Base-by-base conservation (phyloP, 148 eudicot species). In the Fagopyrum homotropicum region DNA sequence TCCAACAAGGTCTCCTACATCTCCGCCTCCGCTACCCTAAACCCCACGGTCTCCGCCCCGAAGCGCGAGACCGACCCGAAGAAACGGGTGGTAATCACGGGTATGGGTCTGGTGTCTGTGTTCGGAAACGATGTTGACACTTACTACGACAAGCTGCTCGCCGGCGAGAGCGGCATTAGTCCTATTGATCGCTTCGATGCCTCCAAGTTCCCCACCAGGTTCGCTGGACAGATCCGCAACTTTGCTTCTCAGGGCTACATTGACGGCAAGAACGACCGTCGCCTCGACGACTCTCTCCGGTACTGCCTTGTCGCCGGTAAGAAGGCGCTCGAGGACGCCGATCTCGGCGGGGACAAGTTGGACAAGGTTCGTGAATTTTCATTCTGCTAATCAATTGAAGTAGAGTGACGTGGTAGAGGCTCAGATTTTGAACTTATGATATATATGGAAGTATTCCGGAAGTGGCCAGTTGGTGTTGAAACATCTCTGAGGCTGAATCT, bases 91-190 rank as follows among this genome's bases (percentile, higher is more conserved):
- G 98, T 93, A 0, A 88, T 93, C 19, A 93, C 98, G 2, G 98
- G 98, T 0, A 89, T 88, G 97, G 98, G 98, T 0, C 78, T 94
- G 11, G 98, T 94, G 4, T 94, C 98, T 6, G 98, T 94, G 4
- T 94, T 94, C 69, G 98, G 98, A 0, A 90, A 86, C 75, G 97
- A 91, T 47, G 96, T 84, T 0, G 90, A 91, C 72, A 75, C 84
- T 1, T 94, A 86, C 81, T 95, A 92, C 73, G 87, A 92, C 8
- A 89, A 81, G 83, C 85, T 95, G 5, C 84, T 95, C 15, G 84
- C 90, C 1, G 99, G 99, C 4, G 90, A 91, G 80, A 88, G 91
- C 45, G 99, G 99, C 35, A 86, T 95, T 70, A 73, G 84, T 2
- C 81, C 43, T 12, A 90, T 95, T 35, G 96, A 95, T 74, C 82